Conservation (phyloP, 768 basidiomycete genomes). For the Coprinellus micaceus region DNA sequence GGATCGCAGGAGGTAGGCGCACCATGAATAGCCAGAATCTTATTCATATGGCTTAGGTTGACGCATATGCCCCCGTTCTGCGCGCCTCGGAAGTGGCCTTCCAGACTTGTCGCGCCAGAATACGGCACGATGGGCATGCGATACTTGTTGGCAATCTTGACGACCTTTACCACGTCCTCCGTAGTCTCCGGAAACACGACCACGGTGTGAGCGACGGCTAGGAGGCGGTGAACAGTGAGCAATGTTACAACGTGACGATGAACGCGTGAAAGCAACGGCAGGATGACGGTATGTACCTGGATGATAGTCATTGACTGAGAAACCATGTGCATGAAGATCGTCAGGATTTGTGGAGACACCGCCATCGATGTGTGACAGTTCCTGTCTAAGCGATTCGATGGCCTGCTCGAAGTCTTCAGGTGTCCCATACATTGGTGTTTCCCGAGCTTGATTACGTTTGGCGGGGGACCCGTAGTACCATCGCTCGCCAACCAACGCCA, state of each 20-base stretch:
- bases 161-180: slow-evolving; percentile 77
- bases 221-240: not conserved
- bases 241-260: too few relatives aligned
- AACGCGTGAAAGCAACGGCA: not conserved
- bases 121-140: slow-evolving; percentile 76
- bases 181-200: slow-evolving; percentile 66
- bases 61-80: slow-evolving; percentile 68
- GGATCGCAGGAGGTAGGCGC: slow-evolving; percentile 11
- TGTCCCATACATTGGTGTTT: slow-evolving; percentile 42
- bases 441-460: not conserved
- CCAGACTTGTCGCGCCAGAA: slow-evolving; percentile 78
- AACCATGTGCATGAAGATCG: slow-evolving; percentile 52
- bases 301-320: slow-evolving; percentile 49
- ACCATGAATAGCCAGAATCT: slow-evolving; percentile 74
- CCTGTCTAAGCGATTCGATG: slow-evolving; percentile 43
- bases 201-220: slow-evolving; percentile 50
- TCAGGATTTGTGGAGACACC: slow-evolving; percentile 48
- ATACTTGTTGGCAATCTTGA: slow-evolving; percentile 71
- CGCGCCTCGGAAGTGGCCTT: slow-evolving; percentile 72
- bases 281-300: slow-evolving; percentile 34
- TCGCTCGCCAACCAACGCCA: not conserved
- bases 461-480: not conserved
- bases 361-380: slow-evolving; percentile 32
- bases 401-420: slow-evolving; percentile 50
- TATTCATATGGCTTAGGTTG: slow-evolving; percentile 76